Conservation (phyloP, 2,329 filamentous ascomycete species). For the Sodiomyces alkalinus region DNA sequence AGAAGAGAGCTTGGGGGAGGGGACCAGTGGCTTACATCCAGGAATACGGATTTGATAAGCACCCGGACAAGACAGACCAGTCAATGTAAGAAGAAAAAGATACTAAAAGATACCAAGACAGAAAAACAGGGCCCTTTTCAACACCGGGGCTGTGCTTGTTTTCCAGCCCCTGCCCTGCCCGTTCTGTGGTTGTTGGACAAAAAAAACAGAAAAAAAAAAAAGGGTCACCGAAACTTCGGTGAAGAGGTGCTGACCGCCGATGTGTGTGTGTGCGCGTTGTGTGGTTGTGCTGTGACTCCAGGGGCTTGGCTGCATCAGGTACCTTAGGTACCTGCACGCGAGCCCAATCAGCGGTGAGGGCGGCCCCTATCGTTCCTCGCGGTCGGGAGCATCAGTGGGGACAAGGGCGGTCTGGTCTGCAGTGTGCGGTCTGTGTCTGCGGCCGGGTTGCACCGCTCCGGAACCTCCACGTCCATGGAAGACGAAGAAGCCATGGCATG, state of each 20-base stretch:
- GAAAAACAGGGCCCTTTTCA: slow-evolving; percentile 1
- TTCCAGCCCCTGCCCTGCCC: too few species aligned
- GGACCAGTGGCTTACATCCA: too few species aligned
- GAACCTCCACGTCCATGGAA: too few species aligned
- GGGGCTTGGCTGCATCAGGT: slow-evolving; percentile 1
- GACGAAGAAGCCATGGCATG: too few species aligned
- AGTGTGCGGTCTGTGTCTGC: too few species aligned
- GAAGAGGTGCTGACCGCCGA: slow-evolving; percentile 1
- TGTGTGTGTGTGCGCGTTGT: too few species aligned
- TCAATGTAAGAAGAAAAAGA: slow-evolving; percentile 2
- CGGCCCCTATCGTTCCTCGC: not conserved
- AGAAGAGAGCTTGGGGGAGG: too few species aligned
- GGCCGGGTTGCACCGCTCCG: too few species aligned
- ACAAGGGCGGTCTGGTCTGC: too few species aligned
- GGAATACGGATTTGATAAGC: slow-evolving; percentile 1
- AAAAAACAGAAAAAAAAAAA: not conserved
- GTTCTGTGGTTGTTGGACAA: too few species aligned
- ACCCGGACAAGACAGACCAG: slow-evolving; percentile 1
- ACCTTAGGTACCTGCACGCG: slow-evolving; percentile 1
- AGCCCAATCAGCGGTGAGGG: slow-evolving; percentile 2
- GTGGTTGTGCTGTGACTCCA: too few species aligned
- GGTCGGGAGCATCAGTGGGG: slow-evolving; percentile 2
- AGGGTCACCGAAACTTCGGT: slow-evolving; percentile 1
- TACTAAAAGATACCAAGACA: slow-evolving; percentile 6
- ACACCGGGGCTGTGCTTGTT: not conserved